These are phyloP conservation scores for Leucocoprinus birnbaumii DNA, from an alignment of 768 basidiomycete species.

Conservation along the genomic window DNA sequence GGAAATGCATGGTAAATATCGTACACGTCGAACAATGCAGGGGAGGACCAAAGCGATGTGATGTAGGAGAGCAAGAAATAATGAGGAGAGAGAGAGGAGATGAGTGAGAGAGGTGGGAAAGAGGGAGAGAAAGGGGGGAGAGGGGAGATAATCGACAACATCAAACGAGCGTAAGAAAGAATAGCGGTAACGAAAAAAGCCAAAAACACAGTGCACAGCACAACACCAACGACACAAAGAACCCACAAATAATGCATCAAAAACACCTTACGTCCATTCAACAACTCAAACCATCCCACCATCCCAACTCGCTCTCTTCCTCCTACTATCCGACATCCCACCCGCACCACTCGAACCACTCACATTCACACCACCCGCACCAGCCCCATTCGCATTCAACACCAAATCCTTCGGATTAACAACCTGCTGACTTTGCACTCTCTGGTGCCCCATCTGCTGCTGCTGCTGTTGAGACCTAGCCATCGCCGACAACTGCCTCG, in stretches of 20 bases:
- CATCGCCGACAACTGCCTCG: not conserved
- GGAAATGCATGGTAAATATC: too few species aligned
- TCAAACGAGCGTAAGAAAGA: not conserved
- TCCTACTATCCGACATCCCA: constrained; percentile 23
- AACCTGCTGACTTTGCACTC: constrained; percentile 32
- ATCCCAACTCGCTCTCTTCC: constrained; percentile 42
- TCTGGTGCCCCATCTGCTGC: constrained; percentile 24
- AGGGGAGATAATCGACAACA: too few species aligned
- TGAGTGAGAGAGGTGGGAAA: too few species aligned
- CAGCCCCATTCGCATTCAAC: constrained; percentile 11
- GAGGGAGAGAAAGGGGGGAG: not conserved
- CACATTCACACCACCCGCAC: not conserved
- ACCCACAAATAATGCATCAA: not conserved
- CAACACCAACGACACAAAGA: not conserved
- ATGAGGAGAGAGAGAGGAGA: too few species aligned
- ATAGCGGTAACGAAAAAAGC: not conserved
- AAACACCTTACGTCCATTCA: not conserved
- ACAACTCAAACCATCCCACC: constrained; percentile 19
- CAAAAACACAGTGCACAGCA: not conserved
- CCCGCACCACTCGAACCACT: not conserved
- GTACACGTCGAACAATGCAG: too few species aligned
- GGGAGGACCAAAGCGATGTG: too few species aligned
- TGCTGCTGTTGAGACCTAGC: constrained; percentile 2
- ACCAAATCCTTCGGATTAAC: constrained; percentile 37
- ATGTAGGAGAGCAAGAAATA: too few species aligned